Base-by-base conservation (phyloP, 345 rosid species). In the Trapa bicornis region DNA sequence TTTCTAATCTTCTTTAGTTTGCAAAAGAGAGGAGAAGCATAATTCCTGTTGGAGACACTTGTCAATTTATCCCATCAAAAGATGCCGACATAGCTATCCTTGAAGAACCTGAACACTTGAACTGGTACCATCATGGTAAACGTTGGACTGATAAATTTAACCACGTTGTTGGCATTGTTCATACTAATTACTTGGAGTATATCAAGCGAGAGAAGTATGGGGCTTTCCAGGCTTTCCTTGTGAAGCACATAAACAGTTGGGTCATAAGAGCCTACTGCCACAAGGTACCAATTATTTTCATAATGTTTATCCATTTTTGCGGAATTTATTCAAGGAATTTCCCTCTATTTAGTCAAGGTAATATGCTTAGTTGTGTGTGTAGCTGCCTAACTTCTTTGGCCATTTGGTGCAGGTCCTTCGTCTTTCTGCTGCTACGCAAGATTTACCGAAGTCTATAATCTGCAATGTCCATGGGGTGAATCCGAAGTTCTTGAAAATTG, bases 381-480 rank as follows among this genome's bases (percentile, higher is more conserved):
- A 8, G 38, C 29, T 22, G 16, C 4, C 62, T 33, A 57, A 57
- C 29, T 57, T 57, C 13, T 29, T 12, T 57, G 37, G 13, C 60
- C 5, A 32, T 72, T 61, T 39, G 9, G n/a, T 43, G 50, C 77
- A 94, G 99, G 91, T 94, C 78, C 96, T 94, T 78, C 93, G 96
- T 38, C 97, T 94, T 76, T 94, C 99, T 67, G 95, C 80, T 67
- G 99, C 99, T 71, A 89, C 97, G 43, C 99, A 94, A 77, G 89
- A 94, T 75, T 74, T 94, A 47, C 97, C 99, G 0, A 91, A 83
- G 78, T 91, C 99, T 61, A 79, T 87, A 70, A 72, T 91, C 70
- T 91, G 97, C 87, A 94, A 94, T 80, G 99, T 94, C 56, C 96
- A 91, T 71, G 99, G 99, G 58, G 99, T 91, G 52, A 94, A 86